Base-by-base conservation (phyloP, 441 rosid genomes). In the Metrosideros polymorpha region DNA sequence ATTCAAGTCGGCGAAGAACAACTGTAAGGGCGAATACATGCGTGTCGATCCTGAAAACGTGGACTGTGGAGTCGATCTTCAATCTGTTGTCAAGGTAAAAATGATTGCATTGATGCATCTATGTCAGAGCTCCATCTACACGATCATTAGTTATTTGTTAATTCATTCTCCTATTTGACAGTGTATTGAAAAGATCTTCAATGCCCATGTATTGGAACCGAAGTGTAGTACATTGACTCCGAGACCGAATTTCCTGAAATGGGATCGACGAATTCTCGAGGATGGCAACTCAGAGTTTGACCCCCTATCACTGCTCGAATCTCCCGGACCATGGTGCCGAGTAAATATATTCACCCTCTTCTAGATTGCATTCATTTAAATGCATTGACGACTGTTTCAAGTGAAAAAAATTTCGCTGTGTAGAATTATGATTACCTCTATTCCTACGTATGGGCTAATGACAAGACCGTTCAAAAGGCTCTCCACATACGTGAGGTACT, bases 21-120 rank as follows among this genome's bases (percentile, higher is more conserved):
- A 84, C 25, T 87, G 86, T 54, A 53, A 71, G 5, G 86, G 88
- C 15, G 88, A 87, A 25, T 87, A 87, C 76, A 84, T 87, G 55
- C 29, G 12, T 32, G 88, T 84, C 55, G 79, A 87, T 53, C 83
- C 76, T 2, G 76, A 75, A 22, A 87, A 87, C 50, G 45, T 32
- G 25, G 84, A 59, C 45, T 87, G 88, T 27, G 57, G 57, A 42
- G 53, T 35, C 6, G 88, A 84, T 77, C 59, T 87, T 53, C 83
- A 66, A 76, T 50, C 43, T 19, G 29, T 66, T 49, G 49, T 39
- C 24, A n/a, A 39, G 24, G 83, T 52, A 50, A 63, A 52, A 35
- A 22, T 12, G 50, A 39, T 50, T 17, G 54, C n/a, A 45, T 29
- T 6, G 43, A 54, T 17, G 50, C 63, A 43, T 29, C n/a, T 4